Conservation (phyloP, 306 rosid genomes). For the Castanea crenata region DNA sequence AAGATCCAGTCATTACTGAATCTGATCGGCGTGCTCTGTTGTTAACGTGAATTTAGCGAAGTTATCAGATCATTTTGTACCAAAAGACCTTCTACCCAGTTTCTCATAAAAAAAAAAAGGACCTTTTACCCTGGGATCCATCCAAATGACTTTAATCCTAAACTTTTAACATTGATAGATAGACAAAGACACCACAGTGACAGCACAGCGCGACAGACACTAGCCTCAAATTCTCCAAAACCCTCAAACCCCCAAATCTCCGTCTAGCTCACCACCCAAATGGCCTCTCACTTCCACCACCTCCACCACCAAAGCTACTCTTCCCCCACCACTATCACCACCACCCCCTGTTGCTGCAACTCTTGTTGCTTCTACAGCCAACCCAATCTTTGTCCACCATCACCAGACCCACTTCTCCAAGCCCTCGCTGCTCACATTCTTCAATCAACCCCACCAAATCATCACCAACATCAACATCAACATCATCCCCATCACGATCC, state of each 20-base stretch:
- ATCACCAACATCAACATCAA: too few relatives aligned
- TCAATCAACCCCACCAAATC: slow-evolving; percentile 32
- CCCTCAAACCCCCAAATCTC: not conserved
- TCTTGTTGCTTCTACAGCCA: slow-evolving; percentile 24
- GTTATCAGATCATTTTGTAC: too few relatives aligned
- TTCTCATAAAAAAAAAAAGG: too few relatives aligned
- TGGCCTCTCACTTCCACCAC: slow-evolving; percentile 58
- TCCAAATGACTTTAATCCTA: not conserved
- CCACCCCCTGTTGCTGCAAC: slow-evolving; percentile 40
- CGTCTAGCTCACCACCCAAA: slow-evolving; percentile 10
- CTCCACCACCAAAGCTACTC: slow-evolving; percentile 27
- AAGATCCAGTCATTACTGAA: not conserved
- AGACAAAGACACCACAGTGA: too few relatives aligned
- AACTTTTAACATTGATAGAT: not conserved
- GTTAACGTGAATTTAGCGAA: not conserved
- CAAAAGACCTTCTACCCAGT: too few relatives aligned
- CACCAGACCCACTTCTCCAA: slow-evolving; percentile 52
- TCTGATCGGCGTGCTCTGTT: not conserved
- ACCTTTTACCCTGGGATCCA: too few relatives aligned
- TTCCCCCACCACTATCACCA: slow-evolving; percentile 19
- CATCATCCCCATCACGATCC: not conserved
- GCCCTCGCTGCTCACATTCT: slow-evolving; percentile 47
- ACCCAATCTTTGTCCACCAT: slow-evolving; percentile 24
- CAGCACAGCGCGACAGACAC: too few relatives aligned
- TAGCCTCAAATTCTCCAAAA: not conserved